Evolutionary conservation across 768 basidiomycete genomes (phyloP).

Genomic region (Dioszegia aurantiaca): DNA sequence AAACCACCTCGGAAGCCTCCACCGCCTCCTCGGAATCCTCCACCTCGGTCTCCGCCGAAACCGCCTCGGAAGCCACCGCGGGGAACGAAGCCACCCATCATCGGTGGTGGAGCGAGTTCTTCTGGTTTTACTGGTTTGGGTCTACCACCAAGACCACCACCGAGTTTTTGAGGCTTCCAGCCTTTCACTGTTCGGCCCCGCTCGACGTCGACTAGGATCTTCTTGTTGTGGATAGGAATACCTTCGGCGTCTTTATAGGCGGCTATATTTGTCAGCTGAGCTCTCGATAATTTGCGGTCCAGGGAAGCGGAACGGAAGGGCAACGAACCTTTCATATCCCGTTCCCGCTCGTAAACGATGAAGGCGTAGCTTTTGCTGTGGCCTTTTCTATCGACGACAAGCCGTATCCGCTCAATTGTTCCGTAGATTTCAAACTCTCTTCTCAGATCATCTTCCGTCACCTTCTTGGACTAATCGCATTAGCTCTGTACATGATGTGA

Average conservation of each 20-base stretch:
- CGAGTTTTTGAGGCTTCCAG: constrained; percentile 94
- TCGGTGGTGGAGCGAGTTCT: constrained; percentile 51
- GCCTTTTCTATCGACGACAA: constrained; percentile 85
- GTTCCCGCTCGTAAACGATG: constrained; percentile 93
- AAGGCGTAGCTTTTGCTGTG: constrained; percentile 92
- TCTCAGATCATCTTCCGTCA: constrained; percentile 85
- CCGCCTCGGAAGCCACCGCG: constrained; percentile 56
- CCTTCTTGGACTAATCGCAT: constrained; percentile 90
- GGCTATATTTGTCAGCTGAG: constrained; percentile 35
- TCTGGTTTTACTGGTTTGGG: constrained; percentile 67
- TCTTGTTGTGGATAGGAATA: constrained; percentile 90
- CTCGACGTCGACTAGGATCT: constrained; percentile 96
- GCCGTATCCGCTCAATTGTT: constrained; percentile 86
- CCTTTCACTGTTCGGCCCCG: constrained; percentile 95
- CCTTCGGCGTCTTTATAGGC: constrained; percentile 99
- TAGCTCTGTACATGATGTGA: too few relatives aligned
- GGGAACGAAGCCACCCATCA: constrained; percentile 42
- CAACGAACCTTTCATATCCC: constrained; percentile 95
- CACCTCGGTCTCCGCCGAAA: constrained; percentile 54
- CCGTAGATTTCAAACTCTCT: constrained; percentile 96
- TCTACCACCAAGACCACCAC: constrained; percentile 98
- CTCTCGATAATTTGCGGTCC: background rate
- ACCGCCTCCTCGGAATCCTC: constrained; percentile 33
- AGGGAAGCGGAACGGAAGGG: background rate
- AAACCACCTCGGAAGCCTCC: constrained; percentile 30